These are phyloP conservation scores for Neurospora terricola DNA, from an alignment of 495 filamentous ascomycete species.

Conservation along the genomic window DNA sequence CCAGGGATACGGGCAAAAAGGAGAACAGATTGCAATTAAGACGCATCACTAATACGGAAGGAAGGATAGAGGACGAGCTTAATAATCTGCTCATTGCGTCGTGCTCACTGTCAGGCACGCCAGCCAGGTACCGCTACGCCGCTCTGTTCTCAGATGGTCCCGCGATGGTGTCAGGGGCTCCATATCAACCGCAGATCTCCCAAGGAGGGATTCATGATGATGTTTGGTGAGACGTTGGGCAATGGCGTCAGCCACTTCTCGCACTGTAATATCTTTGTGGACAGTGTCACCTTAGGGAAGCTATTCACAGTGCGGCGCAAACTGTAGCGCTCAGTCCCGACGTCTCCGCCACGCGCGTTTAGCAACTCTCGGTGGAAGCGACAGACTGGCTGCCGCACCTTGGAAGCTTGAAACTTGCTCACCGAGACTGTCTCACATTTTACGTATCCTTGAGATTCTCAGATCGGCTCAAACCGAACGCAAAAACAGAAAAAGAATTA, in stretches of 20 bases:
- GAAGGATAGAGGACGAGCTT: background rate
- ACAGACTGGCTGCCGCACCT: background rate
- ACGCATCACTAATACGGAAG: background rate
- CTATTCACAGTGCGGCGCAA: background rate
- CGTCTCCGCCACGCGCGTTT: background rate
- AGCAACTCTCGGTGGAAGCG: background rate
- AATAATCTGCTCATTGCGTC: constrained; percentile 7
- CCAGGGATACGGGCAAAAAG: background rate
- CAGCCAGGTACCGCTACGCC: background rate
- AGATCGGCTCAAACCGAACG: background rate
- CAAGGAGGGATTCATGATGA: background rate
- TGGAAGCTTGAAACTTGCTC: constrained; percentile 10
- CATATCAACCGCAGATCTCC: background rate
- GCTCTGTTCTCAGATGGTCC: background rate
- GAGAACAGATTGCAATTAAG: background rate
- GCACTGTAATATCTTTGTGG: background rate
- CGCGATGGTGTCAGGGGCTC: background rate
- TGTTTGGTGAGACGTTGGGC: background rate
- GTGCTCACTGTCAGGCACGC: background rate
- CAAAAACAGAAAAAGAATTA: background rate
- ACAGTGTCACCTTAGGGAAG: too few relatives aligned
- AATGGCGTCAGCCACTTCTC: background rate
- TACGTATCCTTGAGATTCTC: background rate
- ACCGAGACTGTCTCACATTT: background rate
- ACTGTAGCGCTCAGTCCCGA: background rate